Evolutionary conservation across 306 rosid genomes (phyloP).

Genomic region (Neltuma alba): DNA sequence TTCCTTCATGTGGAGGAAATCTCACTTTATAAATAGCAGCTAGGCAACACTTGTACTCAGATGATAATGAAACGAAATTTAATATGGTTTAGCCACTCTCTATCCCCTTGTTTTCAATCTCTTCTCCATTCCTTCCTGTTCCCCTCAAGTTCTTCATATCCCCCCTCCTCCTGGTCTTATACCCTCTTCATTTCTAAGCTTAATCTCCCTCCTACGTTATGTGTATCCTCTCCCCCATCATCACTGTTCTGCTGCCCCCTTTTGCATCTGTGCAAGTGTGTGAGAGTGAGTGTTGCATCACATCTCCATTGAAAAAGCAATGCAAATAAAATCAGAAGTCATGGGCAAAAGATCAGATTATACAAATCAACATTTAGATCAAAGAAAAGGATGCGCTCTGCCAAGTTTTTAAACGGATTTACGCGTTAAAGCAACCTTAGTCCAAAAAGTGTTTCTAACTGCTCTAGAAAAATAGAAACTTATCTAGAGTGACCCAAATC

Average conservation of each 20-base stretch:
- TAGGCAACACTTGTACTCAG: too few relatives aligned
- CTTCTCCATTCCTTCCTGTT: not conserved
- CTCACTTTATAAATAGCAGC: too few relatives aligned
- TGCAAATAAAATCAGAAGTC: not conserved
- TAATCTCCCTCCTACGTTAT: not conserved
- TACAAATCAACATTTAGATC: not conserved
- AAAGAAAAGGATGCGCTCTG: not conserved
- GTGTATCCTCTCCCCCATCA: not conserved
- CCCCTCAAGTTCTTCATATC: not conserved
- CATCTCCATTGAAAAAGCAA: slow-evolving; percentile 18
- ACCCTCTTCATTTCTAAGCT: not conserved
- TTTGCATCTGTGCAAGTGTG: not conserved
- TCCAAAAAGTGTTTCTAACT: slow-evolving; percentile 5
- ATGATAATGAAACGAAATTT: too few relatives aligned
- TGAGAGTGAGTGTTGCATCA: not conserved
- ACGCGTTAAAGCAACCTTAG: not conserved
- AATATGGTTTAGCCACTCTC: not conserved
- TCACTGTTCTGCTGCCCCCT: not conserved
- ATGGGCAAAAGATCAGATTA: not conserved
- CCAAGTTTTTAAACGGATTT: not conserved
- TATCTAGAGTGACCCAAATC: not conserved
- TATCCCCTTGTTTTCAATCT: not conserved
- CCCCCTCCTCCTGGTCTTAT: not conserved
- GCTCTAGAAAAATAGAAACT: slow-evolving; percentile 8
- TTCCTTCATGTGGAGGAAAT: too few relatives aligned